phyloP scores from a whole-genome alignment of 2,329 filamentous ascomycete species.

The Chrysosporium keratinophilum region DNA sequence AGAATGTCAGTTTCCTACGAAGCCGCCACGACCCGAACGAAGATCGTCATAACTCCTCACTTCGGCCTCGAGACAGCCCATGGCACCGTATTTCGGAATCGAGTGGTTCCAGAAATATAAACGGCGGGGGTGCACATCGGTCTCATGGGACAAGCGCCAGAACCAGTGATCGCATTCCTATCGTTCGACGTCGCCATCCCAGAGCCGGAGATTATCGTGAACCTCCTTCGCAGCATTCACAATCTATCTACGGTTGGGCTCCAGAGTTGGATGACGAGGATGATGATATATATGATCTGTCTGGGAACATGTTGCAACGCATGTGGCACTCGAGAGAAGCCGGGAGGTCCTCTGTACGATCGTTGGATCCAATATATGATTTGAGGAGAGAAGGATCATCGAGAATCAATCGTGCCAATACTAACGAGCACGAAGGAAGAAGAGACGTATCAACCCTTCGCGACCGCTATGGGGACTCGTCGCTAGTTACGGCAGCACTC shows the following conservation, averaged over 20 bases:
- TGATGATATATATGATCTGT: conserved; percentile 20
- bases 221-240: conserved; percentile 43
- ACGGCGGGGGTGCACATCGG: not conserved
- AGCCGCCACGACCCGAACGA: conserved; percentile 23
- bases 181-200: conserved; percentile 30
- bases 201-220: conserved; percentile 37
- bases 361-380: conserved; percentile 15
- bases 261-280: conserved; percentile 35
- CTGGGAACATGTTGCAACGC: conserved; percentile 21
- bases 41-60: not conserved
- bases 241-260: conserved; percentile 52
- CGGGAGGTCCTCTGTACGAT: not conserved
- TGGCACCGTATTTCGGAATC: conserved; percentile 1
- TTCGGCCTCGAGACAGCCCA: conserved; percentile 3
- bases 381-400: conserved; percentile 19
- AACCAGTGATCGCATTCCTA: conserved; percentile 29
- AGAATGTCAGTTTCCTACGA: conserved; percentile 44
- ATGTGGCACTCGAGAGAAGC: conserved; percentile 22
- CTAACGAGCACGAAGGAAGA: conserved; percentile 20
- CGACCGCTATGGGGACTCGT: conserved; percentile 7
- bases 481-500: conserved; percentile 26
- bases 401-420: conserved; percentile 17
- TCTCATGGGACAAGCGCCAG: not conserved
- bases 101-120: conserved; percentile 2
- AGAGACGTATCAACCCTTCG: not conserved